These are phyloP conservation scores for Yamadazyma songkhlaensis DNA, from an alignment of 1,139 yeast genomes.

Conservation along the genomic window DNA sequence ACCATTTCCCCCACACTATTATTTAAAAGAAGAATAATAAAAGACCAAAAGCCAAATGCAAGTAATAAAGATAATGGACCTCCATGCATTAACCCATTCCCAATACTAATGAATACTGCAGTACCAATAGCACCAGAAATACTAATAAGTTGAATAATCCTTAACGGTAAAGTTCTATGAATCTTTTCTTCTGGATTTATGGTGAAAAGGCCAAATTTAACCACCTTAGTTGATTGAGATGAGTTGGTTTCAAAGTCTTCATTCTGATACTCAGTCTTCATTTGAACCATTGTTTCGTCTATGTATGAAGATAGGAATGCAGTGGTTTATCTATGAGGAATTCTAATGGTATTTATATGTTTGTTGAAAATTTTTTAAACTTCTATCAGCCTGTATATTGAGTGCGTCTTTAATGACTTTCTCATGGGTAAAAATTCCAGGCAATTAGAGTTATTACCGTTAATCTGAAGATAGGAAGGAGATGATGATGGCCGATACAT, in stretches of 20 bases:
- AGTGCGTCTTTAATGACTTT: neutral
- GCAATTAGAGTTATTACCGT: too few species aligned
- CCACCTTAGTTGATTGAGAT: neutral
- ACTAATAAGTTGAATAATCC: slow-evolving; percentile 15
- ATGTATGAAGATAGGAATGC: neutral
- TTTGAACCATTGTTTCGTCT: neutral
- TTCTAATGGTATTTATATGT: neutral
- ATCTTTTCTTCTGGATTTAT: slow-evolving; percentile 6
- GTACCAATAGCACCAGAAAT: slow-evolving; percentile 31
- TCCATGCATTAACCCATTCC: slow-evolving; percentile 35
- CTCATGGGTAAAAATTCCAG: too few species aligned
- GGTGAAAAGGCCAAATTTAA: slow-evolving; percentile 4
- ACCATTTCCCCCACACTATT: slow-evolving; percentile 73
- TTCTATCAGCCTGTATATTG: neutral
- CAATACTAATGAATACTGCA: slow-evolving; percentile 34
- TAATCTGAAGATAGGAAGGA: too few species aligned
- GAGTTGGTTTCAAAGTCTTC: neutral
- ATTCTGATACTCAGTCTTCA: neutral
- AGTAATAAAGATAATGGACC: slow-evolving; percentile 46
- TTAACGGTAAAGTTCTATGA: slow-evolving; percentile 3
- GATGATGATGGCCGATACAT: too few species aligned
- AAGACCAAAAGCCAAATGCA: slow-evolving; percentile 41
- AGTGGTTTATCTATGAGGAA: neutral
- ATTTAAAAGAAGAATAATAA: slow-evolving; percentile 57
- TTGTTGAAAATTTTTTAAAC: neutral